Evolutionary conservation across 2,329 filamentous ascomycete genomes (phyloP).

Genomic region (Alternaria angustiovoidea): DNA sequence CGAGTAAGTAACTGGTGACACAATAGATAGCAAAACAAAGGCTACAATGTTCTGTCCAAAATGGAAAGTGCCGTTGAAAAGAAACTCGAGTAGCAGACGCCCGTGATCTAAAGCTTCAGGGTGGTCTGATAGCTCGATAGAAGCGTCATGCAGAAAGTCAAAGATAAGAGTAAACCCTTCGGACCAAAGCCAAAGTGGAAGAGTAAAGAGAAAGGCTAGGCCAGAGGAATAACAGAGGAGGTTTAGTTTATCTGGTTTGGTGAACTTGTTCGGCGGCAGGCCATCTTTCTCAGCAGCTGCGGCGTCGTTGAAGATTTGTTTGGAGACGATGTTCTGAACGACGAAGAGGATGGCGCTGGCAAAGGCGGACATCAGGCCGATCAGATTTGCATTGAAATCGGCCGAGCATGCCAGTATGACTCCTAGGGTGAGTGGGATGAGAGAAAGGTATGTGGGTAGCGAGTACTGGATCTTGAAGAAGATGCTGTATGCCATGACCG

Average conservation of each 20-base stretch:
- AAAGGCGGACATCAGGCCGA: slow-evolving; percentile 89
- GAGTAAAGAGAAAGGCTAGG: slow-evolving; percentile 85
- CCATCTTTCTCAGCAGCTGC: slow-evolving; percentile 81
- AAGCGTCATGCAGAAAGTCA: slow-evolving; percentile 83
- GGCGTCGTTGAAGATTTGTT: slow-evolving; percentile 95
- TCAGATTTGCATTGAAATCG: slow-evolving; percentile 85
- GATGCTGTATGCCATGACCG: slow-evolving; percentile 89
- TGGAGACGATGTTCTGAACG: slow-evolving; percentile 98
- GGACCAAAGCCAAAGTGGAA: slow-evolving; percentile 91
- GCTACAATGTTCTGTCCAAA: slow-evolving; percentile 96
- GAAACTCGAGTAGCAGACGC: slow-evolving; percentile 76
- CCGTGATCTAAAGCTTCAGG: slow-evolving; percentile 75
- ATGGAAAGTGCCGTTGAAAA: slow-evolving; percentile 97
- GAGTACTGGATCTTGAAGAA: slow-evolving; percentile 91
- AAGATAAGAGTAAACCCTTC: slow-evolving; percentile 81
- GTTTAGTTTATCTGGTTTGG: slow-evolving; percentile 96
- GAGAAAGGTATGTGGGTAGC: slow-evolving; percentile 73
- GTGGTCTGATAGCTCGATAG: slow-evolving; percentile 77
- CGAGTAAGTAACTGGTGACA: slow-evolving; percentile 96
- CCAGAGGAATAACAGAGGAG: slow-evolving; percentile 96
- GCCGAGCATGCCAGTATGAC: slow-evolving; percentile 96
- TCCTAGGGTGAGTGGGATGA: slow-evolving; percentile 90
- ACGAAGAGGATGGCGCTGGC: slow-evolving; percentile 94
- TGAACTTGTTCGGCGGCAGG: slow-evolving; percentile 63
- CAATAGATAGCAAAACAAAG: slow-evolving; percentile 89